A percentile compares a stretch with the other conserved stretches of the same genome.
phyloP scores from a whole-genome alignment of 208 protist species.

The Acanthamoeba royreba region DNA sequence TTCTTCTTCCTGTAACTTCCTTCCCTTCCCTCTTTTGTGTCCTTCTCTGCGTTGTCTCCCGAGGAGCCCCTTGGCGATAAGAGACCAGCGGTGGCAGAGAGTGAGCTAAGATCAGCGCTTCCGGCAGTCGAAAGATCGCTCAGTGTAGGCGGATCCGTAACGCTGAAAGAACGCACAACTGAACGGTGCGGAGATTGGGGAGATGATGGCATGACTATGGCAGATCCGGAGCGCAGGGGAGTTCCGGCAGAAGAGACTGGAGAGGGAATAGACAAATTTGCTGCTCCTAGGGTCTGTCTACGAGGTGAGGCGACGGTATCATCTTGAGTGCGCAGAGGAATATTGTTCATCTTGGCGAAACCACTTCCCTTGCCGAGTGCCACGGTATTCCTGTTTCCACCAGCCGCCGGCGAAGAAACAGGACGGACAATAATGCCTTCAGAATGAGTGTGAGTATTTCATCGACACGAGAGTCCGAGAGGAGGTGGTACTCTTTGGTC shows the following conservation, averaged over 20 bases:
- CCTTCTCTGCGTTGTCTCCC: neutral
- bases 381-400: neutral
- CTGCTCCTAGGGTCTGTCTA: neutral
- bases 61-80: neutral
- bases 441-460: too few relatives aligned
- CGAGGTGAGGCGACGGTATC: neutral
- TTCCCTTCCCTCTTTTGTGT: neutral
- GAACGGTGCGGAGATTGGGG: too few relatives aligned
- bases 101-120: neutral
- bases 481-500: neutral
- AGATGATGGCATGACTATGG: too few relatives aligned
- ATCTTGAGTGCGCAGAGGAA: neutral
- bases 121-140: neutral
- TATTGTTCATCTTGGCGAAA: too few relatives aligned
- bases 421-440: neutral
- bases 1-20: constrained; percentile 1
- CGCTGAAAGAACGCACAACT: too few relatives aligned
- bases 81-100: neutral
- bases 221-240: too few relatives aligned
- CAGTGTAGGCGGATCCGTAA: too few relatives aligned
- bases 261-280: neutral
- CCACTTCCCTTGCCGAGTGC: neutral
- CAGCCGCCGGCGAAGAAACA: neutral
- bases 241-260: too few relatives aligned
- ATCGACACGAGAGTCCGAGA: too few relatives aligned